These are phyloP conservation scores for Eimeria brunetti DNA, from an alignment of 169 alveolate genomes.

Conservation along the genomic window DNA sequence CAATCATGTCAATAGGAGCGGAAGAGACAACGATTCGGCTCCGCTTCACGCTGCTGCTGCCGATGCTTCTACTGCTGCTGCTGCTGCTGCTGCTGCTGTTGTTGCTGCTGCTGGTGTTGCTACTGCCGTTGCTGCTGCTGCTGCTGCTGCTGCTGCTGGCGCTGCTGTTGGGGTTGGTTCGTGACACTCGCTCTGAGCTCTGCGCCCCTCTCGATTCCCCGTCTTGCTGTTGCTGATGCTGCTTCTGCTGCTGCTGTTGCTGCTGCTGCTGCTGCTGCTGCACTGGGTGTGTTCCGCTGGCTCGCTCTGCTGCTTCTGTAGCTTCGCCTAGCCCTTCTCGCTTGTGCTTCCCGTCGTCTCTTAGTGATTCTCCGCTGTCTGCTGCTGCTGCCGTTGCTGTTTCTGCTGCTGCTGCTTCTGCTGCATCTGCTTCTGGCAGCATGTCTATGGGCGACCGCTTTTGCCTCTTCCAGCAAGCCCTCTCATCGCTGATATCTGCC, in stretches of 20 bases:
- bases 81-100: neutral
- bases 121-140: conserved; percentile 9
- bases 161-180: neutral
- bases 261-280: conserved; percentile 38
- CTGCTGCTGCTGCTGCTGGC: conserved; percentile 7
- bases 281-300: neutral
- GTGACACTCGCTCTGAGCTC: neutral
- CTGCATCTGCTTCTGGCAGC: neutral
- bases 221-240: conserved; percentile 16
- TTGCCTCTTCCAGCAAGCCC: neutral
- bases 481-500: neutral
- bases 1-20: neutral
- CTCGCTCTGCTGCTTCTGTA: neutral
- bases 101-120: neutral
- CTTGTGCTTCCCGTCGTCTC: neutral
- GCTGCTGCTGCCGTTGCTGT: neutral
- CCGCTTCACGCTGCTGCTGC: neutral
- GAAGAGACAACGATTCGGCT: neutral
- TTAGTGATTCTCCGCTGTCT: neutral
- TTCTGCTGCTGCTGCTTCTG: neutral
- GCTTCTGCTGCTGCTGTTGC: conserved; percentile 8
- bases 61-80: neutral
- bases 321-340: neutral
- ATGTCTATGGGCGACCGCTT: neutral
- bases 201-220: neutral